These are phyloP conservation scores for Taphrina betulina DNA, from an alignment of 1,139 yeast species.

Conservation along the genomic window DNA sequence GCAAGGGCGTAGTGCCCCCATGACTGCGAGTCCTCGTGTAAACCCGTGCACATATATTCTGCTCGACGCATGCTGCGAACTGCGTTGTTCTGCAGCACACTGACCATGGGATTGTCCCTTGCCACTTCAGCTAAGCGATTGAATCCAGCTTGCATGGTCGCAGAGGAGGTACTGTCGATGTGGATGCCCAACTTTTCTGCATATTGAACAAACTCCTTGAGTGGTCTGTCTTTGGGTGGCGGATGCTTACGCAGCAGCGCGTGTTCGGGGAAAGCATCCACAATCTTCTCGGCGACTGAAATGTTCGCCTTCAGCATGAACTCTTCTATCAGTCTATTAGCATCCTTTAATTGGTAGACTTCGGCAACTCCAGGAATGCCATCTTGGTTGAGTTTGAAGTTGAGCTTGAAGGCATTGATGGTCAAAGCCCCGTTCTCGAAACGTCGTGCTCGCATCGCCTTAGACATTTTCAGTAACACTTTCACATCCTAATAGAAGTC, in stretches of 20 bases:
- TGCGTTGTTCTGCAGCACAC: conserved; percentile 74
- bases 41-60: conserved; percentile 84
- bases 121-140: conserved; percentile 56
- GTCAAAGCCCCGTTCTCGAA: conserved; percentile 54
- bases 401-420: conserved; percentile 54
- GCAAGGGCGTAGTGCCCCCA: conserved; percentile 75
- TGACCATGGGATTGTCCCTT: conserved; percentile 51
- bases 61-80: conserved; percentile 84
- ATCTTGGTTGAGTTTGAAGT: conserved; percentile 83
- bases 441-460: conserved; percentile 46
- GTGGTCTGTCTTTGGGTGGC: conserved; percentile 76
- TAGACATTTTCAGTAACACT: conserved; percentile 28
- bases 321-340: conserved; percentile 67
- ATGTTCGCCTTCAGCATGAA: conserved; percentile 76
- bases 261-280: conserved; percentile 71
- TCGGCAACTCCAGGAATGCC: conserved; percentile 68
- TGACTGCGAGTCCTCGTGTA: conserved; percentile 70
- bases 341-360: conserved; percentile 63
- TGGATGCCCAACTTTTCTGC: conserved; percentile 58
- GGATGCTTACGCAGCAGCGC: conserved; percentile 87
- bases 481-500: not conserved
- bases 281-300: conserved; percentile 79
- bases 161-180: conserved; percentile 73
- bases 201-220: conserved; percentile 75
- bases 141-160: conserved; percentile 71